phyloP scores from a whole-genome alignment of 2,329 filamentous ascomycete species.

The Nothopassalora personata region DNA sequence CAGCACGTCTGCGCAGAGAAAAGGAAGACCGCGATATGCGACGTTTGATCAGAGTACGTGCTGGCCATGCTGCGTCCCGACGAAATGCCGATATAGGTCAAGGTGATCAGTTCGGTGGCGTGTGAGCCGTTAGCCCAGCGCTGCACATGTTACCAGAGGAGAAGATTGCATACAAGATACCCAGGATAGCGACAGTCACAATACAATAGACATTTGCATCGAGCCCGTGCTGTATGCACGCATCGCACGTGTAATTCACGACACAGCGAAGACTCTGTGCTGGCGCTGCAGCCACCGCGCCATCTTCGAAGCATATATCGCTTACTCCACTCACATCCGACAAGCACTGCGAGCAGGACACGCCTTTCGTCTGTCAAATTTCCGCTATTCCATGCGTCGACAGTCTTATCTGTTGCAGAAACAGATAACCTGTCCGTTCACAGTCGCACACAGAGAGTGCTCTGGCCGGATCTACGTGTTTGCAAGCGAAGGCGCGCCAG shows the following conservation, averaged over 20 bases:
- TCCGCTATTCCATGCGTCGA: too few relatives aligned
- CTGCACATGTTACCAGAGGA: neutral
- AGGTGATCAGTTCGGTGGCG: constrained; percentile 24
- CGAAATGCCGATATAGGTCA: constrained; percentile 23
- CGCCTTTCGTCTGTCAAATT: too few relatives aligned
- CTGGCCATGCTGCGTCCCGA: constrained; percentile 16
- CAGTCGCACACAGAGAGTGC: too few relatives aligned
- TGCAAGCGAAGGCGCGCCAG: neutral
- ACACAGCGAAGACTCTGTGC: neutral
- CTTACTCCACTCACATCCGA: too few relatives aligned
- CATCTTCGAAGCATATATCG: neutral
- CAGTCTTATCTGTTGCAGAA: neutral
- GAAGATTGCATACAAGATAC: constrained; percentile 5
- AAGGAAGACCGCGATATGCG: constrained; percentile 33
- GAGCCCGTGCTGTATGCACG: neutral
- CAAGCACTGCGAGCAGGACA: too few relatives aligned
- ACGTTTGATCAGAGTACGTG: constrained; percentile 9
- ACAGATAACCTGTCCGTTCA: too few relatives aligned
- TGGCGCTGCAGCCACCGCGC: neutral
- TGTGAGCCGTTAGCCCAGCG: constrained; percentile 1
- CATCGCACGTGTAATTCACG: neutral
- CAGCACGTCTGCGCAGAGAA: constrained; percentile 53
- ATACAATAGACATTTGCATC: neutral
- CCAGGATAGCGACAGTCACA: neutral
- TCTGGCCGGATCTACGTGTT: neutral